Evolutionary conservation across 2,329 filamentous ascomycete genomes (phyloP).

Genomic region (Thielaviopsis ethacetica): DNA sequence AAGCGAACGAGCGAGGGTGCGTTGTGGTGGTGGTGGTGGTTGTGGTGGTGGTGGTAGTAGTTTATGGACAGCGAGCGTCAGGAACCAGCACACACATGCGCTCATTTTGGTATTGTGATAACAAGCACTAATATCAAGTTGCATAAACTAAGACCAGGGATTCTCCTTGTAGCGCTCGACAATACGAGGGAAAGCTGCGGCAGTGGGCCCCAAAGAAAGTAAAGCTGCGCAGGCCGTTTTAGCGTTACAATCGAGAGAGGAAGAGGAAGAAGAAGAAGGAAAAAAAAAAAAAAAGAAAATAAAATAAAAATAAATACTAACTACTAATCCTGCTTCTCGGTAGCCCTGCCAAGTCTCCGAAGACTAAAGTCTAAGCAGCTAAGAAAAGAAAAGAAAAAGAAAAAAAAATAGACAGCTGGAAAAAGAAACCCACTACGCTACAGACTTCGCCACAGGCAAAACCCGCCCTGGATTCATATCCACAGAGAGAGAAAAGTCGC

Average conservation of each 20-base stretch:
- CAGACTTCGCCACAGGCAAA: too few relatives aligned
- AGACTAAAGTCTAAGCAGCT: not conserved
- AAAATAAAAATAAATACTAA: constrained; percentile 8
- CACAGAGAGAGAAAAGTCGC: too few relatives aligned
- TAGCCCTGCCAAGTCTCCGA: not conserved
- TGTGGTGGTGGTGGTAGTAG: too few relatives aligned
- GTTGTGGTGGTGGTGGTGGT: too few relatives aligned
- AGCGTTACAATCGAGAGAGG: not conserved
- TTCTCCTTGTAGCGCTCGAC: not conserved
- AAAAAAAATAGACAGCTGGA: too few relatives aligned
- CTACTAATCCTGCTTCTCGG: not conserved
- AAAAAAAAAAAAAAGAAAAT: not conserved
- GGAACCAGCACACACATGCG: too few relatives aligned
- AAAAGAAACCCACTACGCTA: too few relatives aligned
- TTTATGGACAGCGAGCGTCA: not conserved
- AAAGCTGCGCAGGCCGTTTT: not conserved
- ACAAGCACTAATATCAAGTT: not conserved
- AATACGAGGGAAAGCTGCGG: not conserved
- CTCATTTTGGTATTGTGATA: too few relatives aligned
- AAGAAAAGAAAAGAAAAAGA: not conserved
- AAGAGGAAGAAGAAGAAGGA: not conserved
- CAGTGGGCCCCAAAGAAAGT: constrained; percentile 1
- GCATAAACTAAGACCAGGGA: not conserved
- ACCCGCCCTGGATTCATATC: too few relatives aligned
- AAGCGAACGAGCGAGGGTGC: too few relatives aligned